These are phyloP conservation scores for Hymenoscyphus scutula DNA, from an alignment of 2,329 filamentous ascomycete genomes.

Conservation along the genomic window DNA sequence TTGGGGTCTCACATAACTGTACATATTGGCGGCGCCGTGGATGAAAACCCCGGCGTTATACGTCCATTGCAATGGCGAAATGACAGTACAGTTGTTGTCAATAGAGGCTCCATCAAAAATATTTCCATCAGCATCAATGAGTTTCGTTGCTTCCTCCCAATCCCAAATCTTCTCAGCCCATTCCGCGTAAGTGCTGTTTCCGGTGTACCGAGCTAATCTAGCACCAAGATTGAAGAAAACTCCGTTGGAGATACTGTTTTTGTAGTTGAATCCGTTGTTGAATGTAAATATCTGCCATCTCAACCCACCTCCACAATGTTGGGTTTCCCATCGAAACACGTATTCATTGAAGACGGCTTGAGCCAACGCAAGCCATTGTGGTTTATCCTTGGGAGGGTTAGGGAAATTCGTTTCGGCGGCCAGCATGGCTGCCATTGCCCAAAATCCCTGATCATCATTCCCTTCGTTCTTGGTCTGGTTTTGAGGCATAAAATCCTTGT, in stretches of 20 bases:
- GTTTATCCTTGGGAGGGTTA: constrained; percentile 53
- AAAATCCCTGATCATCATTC: constrained; percentile 75
- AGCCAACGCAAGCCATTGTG: constrained; percentile 68
- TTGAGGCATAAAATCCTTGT: constrained; percentile 73
- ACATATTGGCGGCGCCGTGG: constrained; percentile 64
- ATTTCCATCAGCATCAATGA: constrained; percentile 58
- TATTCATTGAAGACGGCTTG: constrained; percentile 81
- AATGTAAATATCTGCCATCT: constrained; percentile 83
- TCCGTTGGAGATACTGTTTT: constrained; percentile 60
- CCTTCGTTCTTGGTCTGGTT: constrained; percentile 67
- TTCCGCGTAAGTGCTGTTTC: constrained; percentile 72
- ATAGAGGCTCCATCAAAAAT: constrained; percentile 61
- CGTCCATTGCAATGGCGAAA: constrained; percentile 62
- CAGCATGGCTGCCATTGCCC: constrained; percentile 67
- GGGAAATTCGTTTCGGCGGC: constrained; percentile 66
- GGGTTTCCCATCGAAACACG: constrained; percentile 66
- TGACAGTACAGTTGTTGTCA: constrained; percentile 52
- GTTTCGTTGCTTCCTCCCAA: constrained; percentile 58
- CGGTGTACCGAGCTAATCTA: constrained; percentile 71
- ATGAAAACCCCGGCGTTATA: constrained; percentile 71
- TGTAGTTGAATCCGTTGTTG: constrained; percentile 81
- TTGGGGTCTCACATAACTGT: constrained; percentile 52
- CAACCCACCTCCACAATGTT: constrained; percentile 69
- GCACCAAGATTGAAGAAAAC: constrained; percentile 62
- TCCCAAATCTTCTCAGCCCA: constrained; percentile 75